Percentiles rank a stretch among this genome's conserved stretches.
Conservation (phyloP, 176 grass and related monocot genomes). For the Oryza glaberrima region DNA sequence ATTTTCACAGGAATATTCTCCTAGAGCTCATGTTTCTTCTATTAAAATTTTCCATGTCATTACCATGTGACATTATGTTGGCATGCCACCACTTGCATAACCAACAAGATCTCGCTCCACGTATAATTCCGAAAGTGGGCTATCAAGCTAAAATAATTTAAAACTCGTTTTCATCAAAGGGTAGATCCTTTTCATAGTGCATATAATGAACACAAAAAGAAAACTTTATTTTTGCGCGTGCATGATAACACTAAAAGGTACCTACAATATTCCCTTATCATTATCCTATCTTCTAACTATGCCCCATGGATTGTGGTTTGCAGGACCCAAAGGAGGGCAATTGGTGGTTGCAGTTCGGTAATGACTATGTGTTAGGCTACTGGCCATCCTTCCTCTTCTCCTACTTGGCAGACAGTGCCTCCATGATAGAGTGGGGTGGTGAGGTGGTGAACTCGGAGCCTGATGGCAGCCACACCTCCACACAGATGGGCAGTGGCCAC, state of each 20-base stretch:
- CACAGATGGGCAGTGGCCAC: conserved; percentile 81
- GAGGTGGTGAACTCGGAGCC: conserved; percentile 84
- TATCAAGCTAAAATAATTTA: conserved; percentile 12
- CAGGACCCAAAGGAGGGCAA: conserved; percentile 88
- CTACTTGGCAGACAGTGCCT: conserved; percentile 69
- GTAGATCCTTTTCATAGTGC: conserved; percentile 44
- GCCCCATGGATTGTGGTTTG: not conserved
- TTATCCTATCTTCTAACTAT: conserved; percentile 31
- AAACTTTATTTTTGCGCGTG: conserved; percentile 20
- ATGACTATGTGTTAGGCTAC: conserved; percentile 69
- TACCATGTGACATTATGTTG: conserved; percentile 32
- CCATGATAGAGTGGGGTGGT: conserved; percentile 90
- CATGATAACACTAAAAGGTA: conserved; percentile 42
- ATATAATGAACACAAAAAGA: conserved; percentile 16
- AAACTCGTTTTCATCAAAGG: conserved; percentile 35
- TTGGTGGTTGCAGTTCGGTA: conserved; percentile 84
- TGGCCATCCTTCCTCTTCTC: conserved; percentile 92
- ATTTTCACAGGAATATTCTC: conserved; percentile 34
- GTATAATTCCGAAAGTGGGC: not conserved
- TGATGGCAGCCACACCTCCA: conserved; percentile 79
- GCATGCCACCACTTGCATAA: conserved; percentile 11
- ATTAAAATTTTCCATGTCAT: not conserved
- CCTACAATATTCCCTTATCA: conserved; percentile 32
- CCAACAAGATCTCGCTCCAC: conserved; percentile 5
- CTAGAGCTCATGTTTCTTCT: conserved; percentile 2